Conservation (phyloP, 2,329 filamentous ascomycete genomes). For the Chaetomiaceae sp. region DNA sequence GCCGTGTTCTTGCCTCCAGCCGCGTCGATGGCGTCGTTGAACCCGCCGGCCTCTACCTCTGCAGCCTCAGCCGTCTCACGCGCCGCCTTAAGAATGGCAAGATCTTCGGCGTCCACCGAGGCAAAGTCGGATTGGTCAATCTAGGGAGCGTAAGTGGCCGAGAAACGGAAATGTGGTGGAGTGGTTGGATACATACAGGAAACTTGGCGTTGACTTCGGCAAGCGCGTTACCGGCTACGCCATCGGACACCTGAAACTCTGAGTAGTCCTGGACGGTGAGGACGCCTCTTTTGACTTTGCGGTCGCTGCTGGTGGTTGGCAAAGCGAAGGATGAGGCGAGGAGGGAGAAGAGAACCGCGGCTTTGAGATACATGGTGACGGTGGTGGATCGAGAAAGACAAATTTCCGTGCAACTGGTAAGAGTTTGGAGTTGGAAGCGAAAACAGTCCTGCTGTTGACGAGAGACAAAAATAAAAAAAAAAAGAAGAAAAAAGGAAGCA, state of each 20-base stretch:
- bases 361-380: constrained; percentile 38
- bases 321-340: constrained; percentile 34
- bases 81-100: constrained; percentile 48
- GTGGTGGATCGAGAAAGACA: neutral
- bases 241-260: constrained; percentile 48
- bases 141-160: constrained; percentile 26
- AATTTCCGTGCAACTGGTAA: too few relatives aligned
- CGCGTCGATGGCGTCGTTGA: constrained; percentile 50
- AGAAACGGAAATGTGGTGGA: neutral
- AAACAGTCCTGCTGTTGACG: constrained; percentile 3
- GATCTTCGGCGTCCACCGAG: constrained; percentile 43
- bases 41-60: constrained; percentile 47
- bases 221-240: constrained; percentile 49
- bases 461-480: constrained; percentile 10
- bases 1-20: constrained; percentile 37
- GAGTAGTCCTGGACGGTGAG: constrained; percentile 32
- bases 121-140: constrained; percentile 37
- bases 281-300: constrained; percentile 29
- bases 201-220: constrained; percentile 52
- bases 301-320: constrained; percentile 23
- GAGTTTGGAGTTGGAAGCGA: neutral
- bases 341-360: constrained; percentile 35
- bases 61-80: constrained; percentile 48
- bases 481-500: constrained; percentile 5
- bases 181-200: constrained; percentile 37